Evolutionary conservation across 108 stramenopile species (phyloP), one percentile per base, ranked within the genome.

Genomic region (Fragilariopsis cylindrus): DNA sequence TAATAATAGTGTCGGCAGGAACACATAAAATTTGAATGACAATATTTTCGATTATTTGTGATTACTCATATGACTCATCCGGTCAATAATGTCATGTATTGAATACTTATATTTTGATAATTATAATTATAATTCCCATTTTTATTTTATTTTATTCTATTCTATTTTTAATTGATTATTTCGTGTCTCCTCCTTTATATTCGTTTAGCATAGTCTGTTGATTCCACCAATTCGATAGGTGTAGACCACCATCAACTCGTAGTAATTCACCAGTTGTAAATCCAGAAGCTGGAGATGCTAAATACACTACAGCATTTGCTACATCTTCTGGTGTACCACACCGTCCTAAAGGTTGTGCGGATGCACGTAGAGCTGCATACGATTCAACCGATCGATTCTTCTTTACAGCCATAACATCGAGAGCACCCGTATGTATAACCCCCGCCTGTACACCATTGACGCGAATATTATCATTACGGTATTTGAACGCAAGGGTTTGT

Each of bases 171-270:
- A 30, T 2, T 30, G 0, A 30, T 30, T 30, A 30, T 30, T 30
- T 30, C 30, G 30, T 30, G 30, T 52, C 50, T 52, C 53, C 54
- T 12, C 60, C 72, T 12, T 12, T 42, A 42, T 58, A 75, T 48
- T 75, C 54, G 5, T 57, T 42, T 18, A 70, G 54, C 57, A 75
- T 69, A 3, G 12, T 55, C 39, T 16, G 75, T 47, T 60, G 13
- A 46, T 75, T 75, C 49, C 66, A 75, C 75, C 75, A 75, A n/a
- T 60, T 75, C 18, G 75, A 75, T 4, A 75, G 69, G 30, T 75
- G 75, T 48, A 75, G 50, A 58, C 75, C 75, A 9, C 75, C 75
- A 45, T 75, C 75, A 4, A 75, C 75, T 44, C 66, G n/a, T 6
- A 75, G 18, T 16, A 75, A 45, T 48, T 75, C 75, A 30, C 75